Conservation (phyloP, 2,329 filamentous ascomycete genomes). For the Bipolaris oryzae region DNA sequence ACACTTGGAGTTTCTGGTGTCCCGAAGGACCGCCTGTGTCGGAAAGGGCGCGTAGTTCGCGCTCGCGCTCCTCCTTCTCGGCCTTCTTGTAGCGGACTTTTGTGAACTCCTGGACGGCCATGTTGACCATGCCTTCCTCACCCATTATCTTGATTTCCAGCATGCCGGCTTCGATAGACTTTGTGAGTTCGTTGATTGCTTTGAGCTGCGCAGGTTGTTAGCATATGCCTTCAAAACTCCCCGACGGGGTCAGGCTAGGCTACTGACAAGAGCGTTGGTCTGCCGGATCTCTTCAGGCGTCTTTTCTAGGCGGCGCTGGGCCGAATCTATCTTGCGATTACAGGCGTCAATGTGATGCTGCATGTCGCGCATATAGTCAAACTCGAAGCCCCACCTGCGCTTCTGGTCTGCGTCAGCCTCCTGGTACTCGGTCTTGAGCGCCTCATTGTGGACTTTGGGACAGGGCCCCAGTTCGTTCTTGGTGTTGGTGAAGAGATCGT, state of each 20-base stretch:
- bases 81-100: conserved; percentile 80
- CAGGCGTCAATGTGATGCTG: conserved; percentile 97
- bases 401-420: conserved; percentile 72
- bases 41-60: conserved; percentile 85
- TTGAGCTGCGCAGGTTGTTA: conserved; percentile 63
- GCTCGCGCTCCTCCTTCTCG: conserved; percentile 81
- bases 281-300: conserved; percentile 96
- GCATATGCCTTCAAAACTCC: conserved; percentile 2
- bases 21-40: conserved; percentile 92
- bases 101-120: conserved; percentile 86
- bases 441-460: conserved; percentile 85
- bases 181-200: conserved; percentile 78
- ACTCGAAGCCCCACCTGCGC: conserved; percentile 86
- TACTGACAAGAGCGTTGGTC: conserved; percentile 77
- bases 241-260: not conserved
- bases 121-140: conserved; percentile 78
- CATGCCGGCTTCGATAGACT: conserved; percentile 80
- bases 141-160: conserved; percentile 86
- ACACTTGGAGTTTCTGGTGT: conserved; percentile 97
- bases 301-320: conserved; percentile 91
- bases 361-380: conserved; percentile 95
- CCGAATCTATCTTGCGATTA: conserved; percentile 88
- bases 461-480: conserved; percentile 96
- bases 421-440: conserved; percentile 88
- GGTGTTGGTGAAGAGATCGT: conserved; percentile 99